Evolutionary conservation across 2,329 filamentous ascomycete genomes (phyloP).

Genomic region (Cladosporium sphaerospermum): DNA sequence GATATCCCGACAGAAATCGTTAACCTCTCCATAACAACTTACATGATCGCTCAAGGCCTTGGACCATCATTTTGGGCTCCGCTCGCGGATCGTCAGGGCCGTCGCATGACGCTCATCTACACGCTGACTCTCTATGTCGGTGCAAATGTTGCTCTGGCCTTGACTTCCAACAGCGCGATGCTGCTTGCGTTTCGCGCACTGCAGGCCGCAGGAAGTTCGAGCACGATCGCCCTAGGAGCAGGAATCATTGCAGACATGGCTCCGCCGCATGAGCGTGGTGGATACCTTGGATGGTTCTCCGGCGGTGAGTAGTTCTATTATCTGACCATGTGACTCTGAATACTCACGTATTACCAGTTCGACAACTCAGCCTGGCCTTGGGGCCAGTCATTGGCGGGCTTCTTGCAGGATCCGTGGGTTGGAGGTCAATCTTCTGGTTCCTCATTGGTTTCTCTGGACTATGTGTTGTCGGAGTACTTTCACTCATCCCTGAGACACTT

Average conservation of each 20-base stretch:
- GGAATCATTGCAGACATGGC: background rate
- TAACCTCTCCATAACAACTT: slow-evolving; percentile 3
- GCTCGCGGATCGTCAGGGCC: background rate
- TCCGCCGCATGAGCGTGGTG: background rate
- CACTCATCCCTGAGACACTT: background rate
- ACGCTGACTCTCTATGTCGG: background rate
- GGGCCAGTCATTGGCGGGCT: background rate
- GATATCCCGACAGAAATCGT: background rate
- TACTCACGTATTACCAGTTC: background rate
- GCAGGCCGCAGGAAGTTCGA: background rate
- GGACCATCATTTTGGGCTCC: background rate
- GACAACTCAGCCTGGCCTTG: background rate
- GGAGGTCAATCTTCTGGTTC: background rate
- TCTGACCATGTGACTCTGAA: too few species aligned
- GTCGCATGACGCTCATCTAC: background rate
- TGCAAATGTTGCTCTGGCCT: background rate
- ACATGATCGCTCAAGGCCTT: slow-evolving; percentile 3
- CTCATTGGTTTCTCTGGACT: background rate
- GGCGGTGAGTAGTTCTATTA: background rate
- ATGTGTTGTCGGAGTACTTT: background rate
- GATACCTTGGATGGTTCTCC: background rate
- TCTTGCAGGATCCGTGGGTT: background rate
- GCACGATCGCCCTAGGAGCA: background rate
- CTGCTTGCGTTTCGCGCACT: background rate
- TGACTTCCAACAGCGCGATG: background rate